Conservation (phyloP, 83 land plant species). For the Larix sibirica region DNA sequence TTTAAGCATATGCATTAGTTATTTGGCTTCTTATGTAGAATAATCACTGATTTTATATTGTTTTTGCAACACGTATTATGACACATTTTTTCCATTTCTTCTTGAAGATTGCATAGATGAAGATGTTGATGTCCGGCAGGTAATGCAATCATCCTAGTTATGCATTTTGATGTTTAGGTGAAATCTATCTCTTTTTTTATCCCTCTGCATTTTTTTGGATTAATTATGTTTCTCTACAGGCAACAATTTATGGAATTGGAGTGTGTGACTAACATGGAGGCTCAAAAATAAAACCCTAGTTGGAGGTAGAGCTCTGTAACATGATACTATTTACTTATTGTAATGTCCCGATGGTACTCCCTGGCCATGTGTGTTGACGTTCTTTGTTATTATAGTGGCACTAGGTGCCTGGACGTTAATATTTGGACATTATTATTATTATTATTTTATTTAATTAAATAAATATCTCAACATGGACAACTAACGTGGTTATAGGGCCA, state of each 20-base stretch:
- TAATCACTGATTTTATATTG: background rate
- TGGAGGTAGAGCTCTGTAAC: constrained; percentile 26
- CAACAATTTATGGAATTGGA: constrained; percentile 61
- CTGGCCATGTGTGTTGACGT: too few species aligned
- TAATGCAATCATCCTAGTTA: background rate
- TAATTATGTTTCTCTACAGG: constrained; percentile 23
- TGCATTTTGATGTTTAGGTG: background rate
- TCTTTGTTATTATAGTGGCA: too few species aligned
- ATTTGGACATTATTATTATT: too few species aligned
- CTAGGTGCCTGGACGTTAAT: too few species aligned
- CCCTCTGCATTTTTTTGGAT: background rate
- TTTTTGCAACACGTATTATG: constrained; percentile 39
- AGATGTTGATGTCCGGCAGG: constrained; percentile 56
- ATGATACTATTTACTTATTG: background rate
- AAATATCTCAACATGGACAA: too few species aligned
- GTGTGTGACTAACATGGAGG: constrained; percentile 60
- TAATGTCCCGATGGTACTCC: too few species aligned
- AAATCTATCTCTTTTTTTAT: background rate
- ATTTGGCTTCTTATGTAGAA: background rate
- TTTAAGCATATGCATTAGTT: background rate
- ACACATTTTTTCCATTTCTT: constrained; percentile 52
- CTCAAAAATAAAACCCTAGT: constrained; percentile 45
- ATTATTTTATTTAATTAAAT: too few species aligned
- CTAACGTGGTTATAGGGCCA: too few species aligned
- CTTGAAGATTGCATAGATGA: constrained; percentile 47